These are phyloP conservation scores for Apiotrichum mycotoxinovorans DNA, from an alignment of 1,284 basidiomycete species.

Conservation along the genomic window DNA sequence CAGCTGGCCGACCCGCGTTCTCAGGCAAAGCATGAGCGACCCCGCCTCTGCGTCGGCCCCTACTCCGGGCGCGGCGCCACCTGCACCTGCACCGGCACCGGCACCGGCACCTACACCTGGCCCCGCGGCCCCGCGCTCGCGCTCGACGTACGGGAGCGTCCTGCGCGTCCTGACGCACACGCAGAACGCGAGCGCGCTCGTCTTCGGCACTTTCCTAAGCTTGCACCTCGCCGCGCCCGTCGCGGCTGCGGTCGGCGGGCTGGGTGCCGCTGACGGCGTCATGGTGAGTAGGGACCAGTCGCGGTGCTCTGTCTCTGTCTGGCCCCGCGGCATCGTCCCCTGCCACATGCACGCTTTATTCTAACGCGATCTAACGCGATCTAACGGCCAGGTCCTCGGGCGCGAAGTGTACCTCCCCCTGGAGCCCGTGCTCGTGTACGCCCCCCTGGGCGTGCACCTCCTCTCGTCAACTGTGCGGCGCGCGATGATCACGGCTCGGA, in stretches of 20 bases:
- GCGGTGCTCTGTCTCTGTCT: no score
- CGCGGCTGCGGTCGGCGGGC: conserved; percentile 36
- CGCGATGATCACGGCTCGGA: conserved; percentile 18
- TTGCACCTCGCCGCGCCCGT: conserved; percentile 44
- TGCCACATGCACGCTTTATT: no score
- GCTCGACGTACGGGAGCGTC: conserved; percentile 11
- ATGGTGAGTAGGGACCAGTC: no score
- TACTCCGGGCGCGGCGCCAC: no score
- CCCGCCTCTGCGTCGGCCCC: no score
- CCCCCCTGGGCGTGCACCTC: conserved; percentile 36
- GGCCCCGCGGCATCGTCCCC: no score
- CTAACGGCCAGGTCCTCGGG: conserved; percentile 29
- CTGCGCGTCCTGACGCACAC: conserved; percentile 38
- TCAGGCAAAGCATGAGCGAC: not conserved
- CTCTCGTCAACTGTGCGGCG: conserved; percentile 28
- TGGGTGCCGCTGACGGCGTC: conserved; percentile 32
- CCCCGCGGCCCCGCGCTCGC: not conserved
- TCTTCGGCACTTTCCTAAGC: conserved; percentile 40
- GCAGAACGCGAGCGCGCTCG: conserved; percentile 44
- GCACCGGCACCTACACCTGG: not conserved
- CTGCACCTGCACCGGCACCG: not conserved
- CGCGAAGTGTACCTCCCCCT: conserved; percentile 42
- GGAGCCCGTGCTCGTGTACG: conserved; percentile 38
- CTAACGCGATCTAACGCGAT: no score
- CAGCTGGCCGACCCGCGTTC: no score